Evolutionary conservation across 371 early-diverging fungal species (phyloP).

Genomic region (Umbelopsis sp.): DNA sequence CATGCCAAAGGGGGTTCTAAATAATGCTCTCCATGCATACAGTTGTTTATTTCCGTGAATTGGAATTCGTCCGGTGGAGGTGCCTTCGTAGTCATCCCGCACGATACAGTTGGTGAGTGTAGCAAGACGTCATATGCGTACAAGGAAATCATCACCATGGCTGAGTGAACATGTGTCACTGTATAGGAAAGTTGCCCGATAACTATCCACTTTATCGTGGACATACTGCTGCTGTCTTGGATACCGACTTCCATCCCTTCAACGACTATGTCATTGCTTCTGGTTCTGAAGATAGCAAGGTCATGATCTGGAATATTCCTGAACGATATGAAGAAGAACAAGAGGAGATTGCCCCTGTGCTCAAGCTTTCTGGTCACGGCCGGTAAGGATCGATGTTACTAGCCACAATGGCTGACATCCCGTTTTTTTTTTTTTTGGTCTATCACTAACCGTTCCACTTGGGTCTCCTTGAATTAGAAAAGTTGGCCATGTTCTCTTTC

Average conservation of each 20-base stretch:
- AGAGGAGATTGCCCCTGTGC: slow-evolving; percentile 63
- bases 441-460: not conserved
- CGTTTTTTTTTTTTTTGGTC: too few relatives aligned
- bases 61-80: slow-evolving; percentile 97
- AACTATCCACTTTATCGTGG: slow-evolving; percentile 89
- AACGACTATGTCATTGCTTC: slow-evolving; percentile 93
- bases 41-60: slow-evolving; percentile 91
- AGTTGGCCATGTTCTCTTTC: slow-evolving; percentile 97
- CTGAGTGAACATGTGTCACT: not conserved
- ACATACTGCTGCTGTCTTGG: slow-evolving; percentile 93
- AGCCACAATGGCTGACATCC: too few relatives aligned
- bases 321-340: slow-evolving; percentile 71
- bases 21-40: slow-evolving; percentile 2
- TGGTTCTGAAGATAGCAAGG: slow-evolving; percentile 92
- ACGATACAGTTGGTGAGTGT: slow-evolving; percentile 71
- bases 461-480: slow-evolving; percentile 52
- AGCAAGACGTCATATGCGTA: too few relatives aligned
- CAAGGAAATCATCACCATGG: too few relatives aligned
- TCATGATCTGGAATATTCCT: slow-evolving; percentile 96
- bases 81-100: slow-evolving; percentile 94
- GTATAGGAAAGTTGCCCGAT: slow-evolving; percentile 79
- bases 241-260: slow-evolving; percentile 98
- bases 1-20: not conserved
- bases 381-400: slow-evolving; percentile 35
- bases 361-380: slow-evolving; percentile 68